A percentile compares a stretch with the other conserved stretches of the same genome.
Evolutionary conservation across 495 filamentous ascomycete species (phyloP).

Genomic region (Daldinia caldariorum): DNA sequence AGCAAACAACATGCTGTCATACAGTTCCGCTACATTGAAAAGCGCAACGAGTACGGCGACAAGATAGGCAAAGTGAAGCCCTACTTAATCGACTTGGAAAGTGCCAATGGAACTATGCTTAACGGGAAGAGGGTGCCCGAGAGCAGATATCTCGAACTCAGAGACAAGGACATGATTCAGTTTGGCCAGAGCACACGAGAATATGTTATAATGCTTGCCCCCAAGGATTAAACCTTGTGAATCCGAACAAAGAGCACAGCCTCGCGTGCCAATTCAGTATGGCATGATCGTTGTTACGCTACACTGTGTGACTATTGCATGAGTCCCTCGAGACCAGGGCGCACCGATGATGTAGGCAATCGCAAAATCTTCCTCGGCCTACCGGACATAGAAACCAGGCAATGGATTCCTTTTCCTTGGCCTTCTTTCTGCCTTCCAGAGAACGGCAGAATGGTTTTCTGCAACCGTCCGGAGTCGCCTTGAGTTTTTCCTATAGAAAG

Average conservation of each 20-base stretch:
- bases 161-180: constrained; percentile 85
- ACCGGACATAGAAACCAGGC: constrained; percentile 11
- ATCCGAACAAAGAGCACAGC: constrained; percentile 21
- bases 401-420: constrained; percentile 3
- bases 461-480: constrained; percentile 13
- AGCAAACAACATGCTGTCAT: constrained; percentile 95
- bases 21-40: constrained; percentile 87
- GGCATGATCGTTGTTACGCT: constrained; percentile 14
- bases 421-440: constrained; percentile 9
- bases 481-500: constrained; percentile 3
- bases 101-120: constrained; percentile 87
- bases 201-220: constrained; percentile 81
- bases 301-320: constrained; percentile 25
- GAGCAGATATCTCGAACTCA: constrained; percentile 84
- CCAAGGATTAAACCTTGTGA: constrained; percentile 50
- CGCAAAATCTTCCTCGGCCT: constrained; percentile 14
- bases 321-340: constrained; percentile 2
- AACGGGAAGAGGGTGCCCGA: constrained; percentile 78
- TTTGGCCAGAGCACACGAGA: constrained; percentile 90
- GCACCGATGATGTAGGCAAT: constrained; percentile 11
- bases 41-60: constrained; percentile 86
- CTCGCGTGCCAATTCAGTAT: constrained; percentile 9
- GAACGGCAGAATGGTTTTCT: constrained; percentile 4
- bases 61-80: constrained; percentile 82
- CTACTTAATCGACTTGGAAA: constrained; percentile 93